Evolutionary conservation across 2,329 filamentous ascomycete genomes (phyloP).

Genomic region (Chaetomiaceae sp.): DNA sequence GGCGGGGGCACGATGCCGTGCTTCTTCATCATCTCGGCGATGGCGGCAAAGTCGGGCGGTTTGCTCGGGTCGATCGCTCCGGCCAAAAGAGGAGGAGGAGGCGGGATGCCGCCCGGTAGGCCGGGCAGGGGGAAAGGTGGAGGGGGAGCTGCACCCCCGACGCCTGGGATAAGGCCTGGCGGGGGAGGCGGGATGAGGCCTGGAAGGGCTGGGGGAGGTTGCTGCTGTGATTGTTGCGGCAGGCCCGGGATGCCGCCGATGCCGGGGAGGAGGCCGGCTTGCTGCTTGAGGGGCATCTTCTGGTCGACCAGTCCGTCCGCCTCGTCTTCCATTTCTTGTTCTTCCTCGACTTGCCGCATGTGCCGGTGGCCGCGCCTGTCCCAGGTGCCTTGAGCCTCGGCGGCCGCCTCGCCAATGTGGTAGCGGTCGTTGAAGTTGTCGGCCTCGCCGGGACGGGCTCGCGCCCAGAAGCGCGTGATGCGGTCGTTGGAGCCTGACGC

Average conservation of each 20-base stretch:
- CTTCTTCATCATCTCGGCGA: constrained; percentile 62
- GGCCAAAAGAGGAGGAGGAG: constrained; percentile 49
- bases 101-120: constrained; percentile 42
- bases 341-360: constrained; percentile 85
- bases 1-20: constrained; percentile 59
- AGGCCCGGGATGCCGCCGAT: constrained; percentile 65
- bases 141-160: constrained; percentile 41
- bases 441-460: constrained; percentile 81
- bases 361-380: constrained; percentile 73
- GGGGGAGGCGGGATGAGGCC: constrained; percentile 30
- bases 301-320: constrained; percentile 90
- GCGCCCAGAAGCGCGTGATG: constrained; percentile 94
- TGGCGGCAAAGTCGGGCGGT: constrained; percentile 56
- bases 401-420: constrained; percentile 89
- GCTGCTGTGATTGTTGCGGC: constrained; percentile 36
- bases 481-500: constrained; percentile 95
- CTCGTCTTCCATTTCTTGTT: constrained; percentile 90
- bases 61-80: constrained; percentile 56
- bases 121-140: constrained; percentile 49
- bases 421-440: constrained; percentile 85
- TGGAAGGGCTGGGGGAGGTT: constrained; percentile 15
- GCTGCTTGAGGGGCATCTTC: constrained; percentile 63
- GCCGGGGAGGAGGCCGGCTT: constrained; percentile 46
- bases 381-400: constrained; percentile 93
- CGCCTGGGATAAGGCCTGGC: constrained; percentile 42